These are phyloP conservation scores for Begonia peltatifolia DNA, from an alignment of 306 rosid genomes.

Conservation along the genomic window DNA sequence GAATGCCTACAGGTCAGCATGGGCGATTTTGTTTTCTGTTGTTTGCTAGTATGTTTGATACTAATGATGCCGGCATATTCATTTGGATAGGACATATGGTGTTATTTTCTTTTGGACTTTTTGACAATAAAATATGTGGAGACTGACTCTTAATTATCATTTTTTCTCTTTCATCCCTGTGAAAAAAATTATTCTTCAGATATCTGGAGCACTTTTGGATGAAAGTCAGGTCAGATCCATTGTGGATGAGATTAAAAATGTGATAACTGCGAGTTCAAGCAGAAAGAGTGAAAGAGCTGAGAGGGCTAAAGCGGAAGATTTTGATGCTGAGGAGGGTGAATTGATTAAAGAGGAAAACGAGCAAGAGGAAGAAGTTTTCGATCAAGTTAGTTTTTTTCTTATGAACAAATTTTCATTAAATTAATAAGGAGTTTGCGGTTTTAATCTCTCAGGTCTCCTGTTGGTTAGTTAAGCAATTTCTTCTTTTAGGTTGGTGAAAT, in stretches of 20 bases:
- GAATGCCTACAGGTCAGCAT: conserved; percentile 77
- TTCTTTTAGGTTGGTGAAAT: conserved; percentile 83
- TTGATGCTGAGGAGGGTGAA: conserved; percentile 90
- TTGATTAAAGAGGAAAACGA: conserved; percentile 95
- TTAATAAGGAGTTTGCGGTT: background rate
- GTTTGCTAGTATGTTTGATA: too few species aligned
- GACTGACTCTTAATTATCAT: background rate
- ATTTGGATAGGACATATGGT: too few species aligned
- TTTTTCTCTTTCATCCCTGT: conserved; percentile 1
- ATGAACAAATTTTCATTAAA: too few species aligned
- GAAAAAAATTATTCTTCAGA: conserved; percentile 22
- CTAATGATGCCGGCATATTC: too few species aligned
- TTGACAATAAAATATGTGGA: too few species aligned
- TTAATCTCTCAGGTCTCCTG: background rate
- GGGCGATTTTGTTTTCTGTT: too few species aligned
- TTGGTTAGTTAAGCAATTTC: background rate
- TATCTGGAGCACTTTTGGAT: conserved; percentile 77
- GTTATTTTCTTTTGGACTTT: too few species aligned
- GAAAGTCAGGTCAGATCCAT: conserved; percentile 76
- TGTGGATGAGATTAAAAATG: conserved; percentile 84
- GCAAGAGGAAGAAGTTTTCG: conserved; percentile 99
- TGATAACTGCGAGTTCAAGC: conserved; percentile 89
- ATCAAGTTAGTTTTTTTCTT: conserved; percentile 49
- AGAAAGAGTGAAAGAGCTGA: conserved; percentile 83
- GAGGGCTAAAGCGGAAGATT: conserved; percentile 87